phyloP scores from a whole-genome alignment of 768 basidiomycete genomes.

The Rhodotorula graminis region DNA sequence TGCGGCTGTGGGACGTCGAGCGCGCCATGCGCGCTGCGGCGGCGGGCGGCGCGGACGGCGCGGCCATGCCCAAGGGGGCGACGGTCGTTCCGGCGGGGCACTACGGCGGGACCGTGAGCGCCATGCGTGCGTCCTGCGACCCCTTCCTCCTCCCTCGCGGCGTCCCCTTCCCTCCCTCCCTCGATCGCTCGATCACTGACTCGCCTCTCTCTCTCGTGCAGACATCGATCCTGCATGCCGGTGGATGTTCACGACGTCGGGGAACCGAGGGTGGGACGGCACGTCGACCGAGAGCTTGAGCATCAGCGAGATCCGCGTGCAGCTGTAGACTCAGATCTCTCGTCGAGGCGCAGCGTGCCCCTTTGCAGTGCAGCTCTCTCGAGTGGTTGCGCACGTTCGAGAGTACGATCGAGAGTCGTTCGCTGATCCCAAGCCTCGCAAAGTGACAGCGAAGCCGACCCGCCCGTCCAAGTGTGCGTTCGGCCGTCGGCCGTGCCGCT shows the following conservation, averaged over 20 bases:
- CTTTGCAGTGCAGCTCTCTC: too few relatives aligned
- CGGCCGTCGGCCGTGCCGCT: too few relatives aligned
- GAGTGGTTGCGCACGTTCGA: too few relatives aligned
- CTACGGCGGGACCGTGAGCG: slow-evolving; percentile 87
- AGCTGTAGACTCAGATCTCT: too few relatives aligned
- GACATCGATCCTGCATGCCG: slow-evolving; percentile 78
- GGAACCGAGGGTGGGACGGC: slow-evolving; percentile 89
- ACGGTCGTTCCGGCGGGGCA: slow-evolving; percentile 86
- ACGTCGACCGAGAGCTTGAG: slow-evolving; percentile 76
- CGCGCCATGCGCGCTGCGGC: slow-evolving; percentile 54
- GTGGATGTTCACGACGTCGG: slow-evolving; percentile 85
- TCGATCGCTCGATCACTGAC: neutral
- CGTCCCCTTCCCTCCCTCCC: neutral
- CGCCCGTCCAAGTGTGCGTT: too few relatives aligned
- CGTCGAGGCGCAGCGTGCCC: too few relatives aligned
- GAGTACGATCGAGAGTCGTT: too few relatives aligned
- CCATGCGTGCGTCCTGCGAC: slow-evolving; percentile 66
- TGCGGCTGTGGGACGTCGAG: slow-evolving; percentile 86
- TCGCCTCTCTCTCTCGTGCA: slow-evolving; percentile 44
- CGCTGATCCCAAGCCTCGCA: too few relatives aligned
- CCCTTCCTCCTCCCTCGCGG: too few relatives aligned
- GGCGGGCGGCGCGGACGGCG: slow-evolving; percentile 48
- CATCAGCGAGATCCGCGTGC: neutral
- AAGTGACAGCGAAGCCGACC: too few relatives aligned
- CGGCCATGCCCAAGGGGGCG: slow-evolving; percentile 50